Conservation (phyloP, 495 filamentous ascomycete genomes). For the Penicillium crystallinum region DNA sequence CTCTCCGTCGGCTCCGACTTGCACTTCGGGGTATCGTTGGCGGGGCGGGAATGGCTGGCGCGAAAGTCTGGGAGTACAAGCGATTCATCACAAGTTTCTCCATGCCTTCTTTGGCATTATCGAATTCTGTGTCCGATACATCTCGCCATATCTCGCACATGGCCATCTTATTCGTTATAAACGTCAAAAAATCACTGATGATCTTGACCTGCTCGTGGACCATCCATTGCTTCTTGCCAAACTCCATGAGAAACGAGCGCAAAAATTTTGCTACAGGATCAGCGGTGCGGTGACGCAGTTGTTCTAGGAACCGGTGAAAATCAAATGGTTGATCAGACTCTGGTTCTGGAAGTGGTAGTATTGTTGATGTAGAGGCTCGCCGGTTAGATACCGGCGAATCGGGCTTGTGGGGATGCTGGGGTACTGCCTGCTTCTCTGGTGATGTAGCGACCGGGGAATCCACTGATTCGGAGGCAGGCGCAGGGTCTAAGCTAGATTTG, state of each 20-base stretch:
- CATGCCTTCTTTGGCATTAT: constrained; percentile 98
- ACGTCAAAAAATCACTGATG: constrained; percentile 92
- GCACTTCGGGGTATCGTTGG: constrained; percentile 59
- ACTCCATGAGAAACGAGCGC: constrained; percentile 88
- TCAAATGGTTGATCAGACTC: constrained; percentile 91
- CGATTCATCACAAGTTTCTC: constrained; percentile 99
- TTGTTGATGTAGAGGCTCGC: constrained; percentile 44
- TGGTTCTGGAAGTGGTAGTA: constrained; percentile 78
- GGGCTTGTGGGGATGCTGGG: constrained; percentile 16
- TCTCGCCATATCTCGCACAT: constrained; percentile 95
- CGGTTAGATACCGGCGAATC: constrained; percentile 34
- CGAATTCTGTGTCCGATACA: constrained; percentile 94
- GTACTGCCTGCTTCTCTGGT: constrained; percentile 17
- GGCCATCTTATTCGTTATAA: constrained; percentile 99
- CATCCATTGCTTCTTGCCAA: constrained; percentile 99
- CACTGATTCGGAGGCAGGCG: constrained; percentile 25
- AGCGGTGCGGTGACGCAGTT: constrained; percentile 89
- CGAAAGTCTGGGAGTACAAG: constrained; percentile 93
- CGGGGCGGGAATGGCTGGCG: constrained; percentile 80
- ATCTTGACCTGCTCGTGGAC: constrained; percentile 99
- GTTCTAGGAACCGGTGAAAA: constrained; percentile 95
- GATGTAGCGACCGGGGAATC: constrained; percentile 10
- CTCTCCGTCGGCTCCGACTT: constrained; percentile 62
- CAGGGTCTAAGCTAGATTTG: constrained; percentile 75
- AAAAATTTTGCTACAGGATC: constrained; percentile 95